Conservation (phyloP, 306 rosid species). For the Dalbergia cochinchinensis region DNA sequence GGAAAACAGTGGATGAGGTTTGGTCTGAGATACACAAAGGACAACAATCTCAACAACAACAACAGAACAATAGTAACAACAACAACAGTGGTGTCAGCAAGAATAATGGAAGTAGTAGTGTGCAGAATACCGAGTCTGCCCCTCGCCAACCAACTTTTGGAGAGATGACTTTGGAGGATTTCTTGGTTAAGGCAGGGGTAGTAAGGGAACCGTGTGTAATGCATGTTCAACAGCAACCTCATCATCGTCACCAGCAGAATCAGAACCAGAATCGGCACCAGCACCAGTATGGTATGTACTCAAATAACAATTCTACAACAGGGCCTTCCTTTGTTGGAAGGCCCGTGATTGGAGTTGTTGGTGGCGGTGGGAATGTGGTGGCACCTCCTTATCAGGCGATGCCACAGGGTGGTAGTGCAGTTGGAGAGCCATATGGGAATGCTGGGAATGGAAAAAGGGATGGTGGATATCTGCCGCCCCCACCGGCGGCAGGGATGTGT, state of each 20-base stretch:
- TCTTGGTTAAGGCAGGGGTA: constrained; percentile 87
- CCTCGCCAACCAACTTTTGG: constrained; percentile 85
- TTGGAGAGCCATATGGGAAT: neutral
- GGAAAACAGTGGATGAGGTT: constrained; percentile 93
- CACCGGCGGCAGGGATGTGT: constrained; percentile 39
- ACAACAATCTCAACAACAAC: neutral
- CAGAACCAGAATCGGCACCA: constrained; percentile 21
- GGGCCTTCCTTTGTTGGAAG: constrained; percentile 51
- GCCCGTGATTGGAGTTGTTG: constrained; percentile 35
- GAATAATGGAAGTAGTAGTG: neutral
- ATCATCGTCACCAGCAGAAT: constrained; percentile 25
- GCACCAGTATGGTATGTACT: constrained; percentile 56
- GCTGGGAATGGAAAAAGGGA: constrained; percentile 59
- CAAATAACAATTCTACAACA: constrained; percentile 40
- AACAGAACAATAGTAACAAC: constrained; percentile 21
- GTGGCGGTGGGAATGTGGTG: neutral
- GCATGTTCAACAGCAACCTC: neutral
- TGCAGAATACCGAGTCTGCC: constrained; percentile 58
- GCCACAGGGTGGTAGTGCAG: constrained; percentile 39
- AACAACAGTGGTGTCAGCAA: too few species aligned
- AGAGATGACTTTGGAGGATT: constrained; percentile 96
- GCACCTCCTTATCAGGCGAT: neutral
- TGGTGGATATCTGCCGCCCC: constrained; percentile 16
- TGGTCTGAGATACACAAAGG: constrained; percentile 85
- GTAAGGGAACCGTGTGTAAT: constrained; percentile 59